Evolutionary conservation across 495 filamentous ascomycete species (phyloP).

Genomic region (Penicillium simplicissimum): DNA sequence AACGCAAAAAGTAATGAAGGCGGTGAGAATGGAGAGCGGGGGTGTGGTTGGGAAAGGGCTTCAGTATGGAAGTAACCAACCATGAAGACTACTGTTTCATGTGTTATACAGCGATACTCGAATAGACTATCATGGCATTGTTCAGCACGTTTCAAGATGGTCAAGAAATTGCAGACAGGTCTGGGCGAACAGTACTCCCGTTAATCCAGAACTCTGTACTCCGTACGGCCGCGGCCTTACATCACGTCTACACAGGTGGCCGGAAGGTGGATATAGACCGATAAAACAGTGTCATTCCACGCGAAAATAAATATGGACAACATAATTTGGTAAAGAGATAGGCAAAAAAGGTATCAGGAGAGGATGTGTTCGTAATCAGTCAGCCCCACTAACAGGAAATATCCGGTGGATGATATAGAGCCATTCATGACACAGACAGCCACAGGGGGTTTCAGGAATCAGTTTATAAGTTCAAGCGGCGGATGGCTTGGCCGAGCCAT

Average conservation of each 20-base stretch:
- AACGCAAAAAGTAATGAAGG: constrained; percentile 23
- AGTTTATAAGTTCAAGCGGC: background rate
- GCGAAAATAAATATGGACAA: background rate
- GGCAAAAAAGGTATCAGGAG: background rate
- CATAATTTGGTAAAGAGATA: background rate
- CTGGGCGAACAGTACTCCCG: no score
- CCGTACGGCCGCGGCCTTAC: no score
- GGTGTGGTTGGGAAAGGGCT: background rate
- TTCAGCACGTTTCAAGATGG: no score
- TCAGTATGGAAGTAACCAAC: no score
- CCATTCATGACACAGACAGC: background rate
- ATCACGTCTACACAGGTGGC: no score
- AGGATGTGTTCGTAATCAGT: background rate
- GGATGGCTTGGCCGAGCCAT: background rate
- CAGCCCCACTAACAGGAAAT: background rate
- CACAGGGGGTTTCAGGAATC: background rate
- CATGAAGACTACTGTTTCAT: no score
- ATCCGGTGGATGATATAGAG: background rate
- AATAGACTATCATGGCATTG: no score
- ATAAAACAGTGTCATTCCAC: background rate
- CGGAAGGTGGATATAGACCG: background rate
- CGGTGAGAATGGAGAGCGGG: constrained; percentile 19
- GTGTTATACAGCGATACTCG: no score
- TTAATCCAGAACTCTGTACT: no score
- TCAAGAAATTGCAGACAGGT: no score